Base-by-base conservation (phyloP, 2,329 filamentous ascomycete species). In the Raffaelea ambrosiae region DNA sequence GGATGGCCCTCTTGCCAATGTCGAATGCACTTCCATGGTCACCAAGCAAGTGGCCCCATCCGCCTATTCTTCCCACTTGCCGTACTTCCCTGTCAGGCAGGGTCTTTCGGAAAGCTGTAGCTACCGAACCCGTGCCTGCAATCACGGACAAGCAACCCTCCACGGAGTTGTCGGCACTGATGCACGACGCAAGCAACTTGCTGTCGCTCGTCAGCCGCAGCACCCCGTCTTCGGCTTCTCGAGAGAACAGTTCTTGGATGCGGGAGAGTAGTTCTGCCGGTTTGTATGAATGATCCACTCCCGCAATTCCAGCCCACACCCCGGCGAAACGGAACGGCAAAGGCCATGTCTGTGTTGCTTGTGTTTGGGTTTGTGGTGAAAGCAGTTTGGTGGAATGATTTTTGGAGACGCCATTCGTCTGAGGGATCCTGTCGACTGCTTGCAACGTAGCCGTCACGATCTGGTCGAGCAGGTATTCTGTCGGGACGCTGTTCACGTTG, bases 11-110 rank as follows among this genome's bases (percentile, higher is more conserved):
- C 23, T 62, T 52, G 2, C 68, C 68, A 14, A 71, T 65, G 2
- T 61, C 59, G 51, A 63, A 70, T 3, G 66, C 69, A 1, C 62
- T 62, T 0, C 69, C 69, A 35, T 71, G 66, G 44, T 72, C 69
- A 1, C 69, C 67, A 2, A 72, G 56, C 5, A 70, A 54, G 48
- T 64, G 58, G 3, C 69, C 68, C 69, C 69, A 71, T 13, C 69
- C 69, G 2, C 69, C 69, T 4, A 60, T 58, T 3, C 68, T 60
- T n/a, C 59, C 60, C 2, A 59, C 58, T 2, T 60, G 60, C 5
- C 51, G 39, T 31, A 63, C 59, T 0, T 48, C 46, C 3, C 45
- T 43, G 44, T 41, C 36, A 16, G 53, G n/a, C n/a, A n/a, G 43
- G 23, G 7, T 29, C 26, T 20, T 5, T 7, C 22, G 23, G 10